Percentiles rank a stretch among this genome's conserved stretches.
Evolutionary conservation across 2,329 filamentous ascomycete species (phyloP).

Genomic region (Calonectria naviculata): DNA sequence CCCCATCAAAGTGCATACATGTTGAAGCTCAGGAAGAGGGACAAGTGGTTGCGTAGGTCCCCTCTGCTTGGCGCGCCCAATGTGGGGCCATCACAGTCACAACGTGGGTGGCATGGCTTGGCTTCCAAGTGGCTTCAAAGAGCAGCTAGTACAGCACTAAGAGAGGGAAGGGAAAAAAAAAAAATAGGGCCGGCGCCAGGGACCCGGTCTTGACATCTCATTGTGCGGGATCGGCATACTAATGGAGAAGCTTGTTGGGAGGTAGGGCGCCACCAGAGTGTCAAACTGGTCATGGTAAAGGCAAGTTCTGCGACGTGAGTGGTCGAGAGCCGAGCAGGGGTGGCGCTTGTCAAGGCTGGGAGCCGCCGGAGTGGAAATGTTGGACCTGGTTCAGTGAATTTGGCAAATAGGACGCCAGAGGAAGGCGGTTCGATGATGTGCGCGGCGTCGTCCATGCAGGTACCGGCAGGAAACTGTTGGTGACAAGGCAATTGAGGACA

Average conservation of each 20-base stretch:
- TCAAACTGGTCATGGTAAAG: conserved; percentile 1
- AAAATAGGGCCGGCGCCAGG: not conserved
- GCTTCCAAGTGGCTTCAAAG: too few relatives aligned
- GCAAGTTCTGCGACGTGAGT: not conserved
- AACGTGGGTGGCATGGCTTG: not conserved
- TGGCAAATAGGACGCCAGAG: not conserved
- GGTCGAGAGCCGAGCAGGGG: not conserved
- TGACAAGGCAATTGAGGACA: not conserved
- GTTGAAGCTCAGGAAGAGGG: not conserved
- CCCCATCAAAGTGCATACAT: not conserved
- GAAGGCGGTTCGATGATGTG: not conserved
- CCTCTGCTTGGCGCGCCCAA: not conserved
- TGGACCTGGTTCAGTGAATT: not conserved
- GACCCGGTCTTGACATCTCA: not conserved
- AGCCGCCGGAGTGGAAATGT: conserved; percentile 1
- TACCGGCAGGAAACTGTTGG: not conserved
- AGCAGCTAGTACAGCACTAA: too few relatives aligned
- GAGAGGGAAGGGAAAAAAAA: not conserved
- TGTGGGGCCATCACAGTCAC: too few relatives aligned
- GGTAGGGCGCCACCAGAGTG: not conserved
- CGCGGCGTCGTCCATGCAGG: not conserved
- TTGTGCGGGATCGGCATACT: not conserved
- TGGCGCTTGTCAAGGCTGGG: conserved; percentile 3
- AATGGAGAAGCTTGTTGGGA: not conserved
- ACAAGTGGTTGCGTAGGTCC: too few relatives aligned